Conservation (phyloP, 75 land plant species). For the Isoetes taiwanensis region DNA sequence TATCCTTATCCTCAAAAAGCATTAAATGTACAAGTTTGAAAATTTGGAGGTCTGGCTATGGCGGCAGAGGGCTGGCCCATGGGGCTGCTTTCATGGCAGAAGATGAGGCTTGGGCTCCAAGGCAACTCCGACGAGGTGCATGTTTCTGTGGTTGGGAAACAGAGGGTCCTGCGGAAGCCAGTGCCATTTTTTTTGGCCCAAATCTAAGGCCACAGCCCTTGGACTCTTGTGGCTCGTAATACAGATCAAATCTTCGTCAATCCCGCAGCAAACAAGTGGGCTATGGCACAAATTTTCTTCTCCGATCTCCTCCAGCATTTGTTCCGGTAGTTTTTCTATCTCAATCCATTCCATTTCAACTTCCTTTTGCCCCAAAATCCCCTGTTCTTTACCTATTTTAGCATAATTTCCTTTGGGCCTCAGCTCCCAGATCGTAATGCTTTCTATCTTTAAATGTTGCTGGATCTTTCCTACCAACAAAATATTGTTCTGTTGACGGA, state of each 20-base stretch:
- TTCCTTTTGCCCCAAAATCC: constrained; percentile 1
- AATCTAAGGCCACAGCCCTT: constrained; percentile 9
- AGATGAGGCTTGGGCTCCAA: constrained; percentile 11
- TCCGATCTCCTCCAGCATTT: constrained; percentile 4
- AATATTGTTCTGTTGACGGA: constrained; percentile 13
- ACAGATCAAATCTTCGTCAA: constrained; percentile 12
- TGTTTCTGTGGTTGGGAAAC: constrained; percentile 16
- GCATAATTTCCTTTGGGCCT: not conserved
- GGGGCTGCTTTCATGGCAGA: too few relatives aligned
- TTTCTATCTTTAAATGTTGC: not conserved
- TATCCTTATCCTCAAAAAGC: too few relatives aligned
- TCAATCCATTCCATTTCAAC: constrained; percentile 18
- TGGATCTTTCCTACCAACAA: constrained; percentile 28
- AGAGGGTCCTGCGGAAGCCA: constrained; percentile 25
- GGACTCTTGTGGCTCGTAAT: constrained; percentile 18
- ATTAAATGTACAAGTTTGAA: too few relatives aligned
- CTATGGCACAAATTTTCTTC: constrained; percentile 5
- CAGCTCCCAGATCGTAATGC: not conserved
- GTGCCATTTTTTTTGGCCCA: constrained; percentile 2
- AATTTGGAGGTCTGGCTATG: too few relatives aligned
- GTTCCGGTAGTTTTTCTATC: constrained; percentile 2
- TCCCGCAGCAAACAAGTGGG: constrained; percentile 17
- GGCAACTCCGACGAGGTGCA: constrained; percentile 19
- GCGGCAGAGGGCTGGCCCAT: too few relatives aligned
- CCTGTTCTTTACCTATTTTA: not conserved